A percentile compares a stretch with the other conserved stretches of the same genome.
Evolutionary conservation across 2,329 filamentous ascomycete species (phyloP).

Genomic region (Whalleya microplaca): DNA sequence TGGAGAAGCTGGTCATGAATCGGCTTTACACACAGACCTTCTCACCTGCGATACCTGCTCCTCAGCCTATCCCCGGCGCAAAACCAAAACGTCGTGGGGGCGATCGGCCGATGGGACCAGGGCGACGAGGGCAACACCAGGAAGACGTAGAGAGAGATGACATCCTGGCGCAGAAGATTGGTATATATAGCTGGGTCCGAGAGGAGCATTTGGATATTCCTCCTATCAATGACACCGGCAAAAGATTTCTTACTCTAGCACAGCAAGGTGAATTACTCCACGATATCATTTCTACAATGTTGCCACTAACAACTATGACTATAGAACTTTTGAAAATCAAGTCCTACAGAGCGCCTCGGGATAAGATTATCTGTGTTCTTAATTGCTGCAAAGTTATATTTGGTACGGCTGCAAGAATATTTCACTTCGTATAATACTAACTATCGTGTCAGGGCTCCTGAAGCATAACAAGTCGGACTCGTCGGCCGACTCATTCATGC

Average conservation of each 20-base stretch:
- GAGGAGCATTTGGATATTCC: conserved; percentile 95
- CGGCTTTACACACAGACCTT: conserved; percentile 94
- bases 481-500: conserved; percentile 94
- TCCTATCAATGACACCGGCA: conserved; percentile 80
- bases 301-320: conserved; percentile 37
- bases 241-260: conserved; percentile 83
- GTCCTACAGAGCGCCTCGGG: conserved; percentile 91
- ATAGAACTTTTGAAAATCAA: conserved; percentile 93
- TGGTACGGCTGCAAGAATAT: conserved; percentile 54
- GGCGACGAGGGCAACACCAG: conserved; percentile 92
- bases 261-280: conserved; percentile 68
- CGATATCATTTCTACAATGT: neutral
- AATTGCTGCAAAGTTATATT: conserved; percentile 99
- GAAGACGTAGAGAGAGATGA: conserved; percentile 97
- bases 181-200: conserved; percentile 93
- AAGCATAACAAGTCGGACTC: conserved; percentile 93
- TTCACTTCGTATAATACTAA: conserved; percentile 15
- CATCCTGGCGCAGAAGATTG: conserved; percentile 93
- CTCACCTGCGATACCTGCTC: conserved; percentile 86
- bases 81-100: conserved; percentile 70
- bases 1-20: conserved; percentile 99
- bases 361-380: conserved; percentile 97
- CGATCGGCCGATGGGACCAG: conserved; percentile 73
- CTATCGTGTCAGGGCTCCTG: conserved; percentile 65
- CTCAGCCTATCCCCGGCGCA: conserved; percentile 71